These are phyloP conservation scores for Leptographium lundbergii DNA, from an alignment of 2,329 filamentous ascomycete genomes.

Conservation along the genomic window DNA sequence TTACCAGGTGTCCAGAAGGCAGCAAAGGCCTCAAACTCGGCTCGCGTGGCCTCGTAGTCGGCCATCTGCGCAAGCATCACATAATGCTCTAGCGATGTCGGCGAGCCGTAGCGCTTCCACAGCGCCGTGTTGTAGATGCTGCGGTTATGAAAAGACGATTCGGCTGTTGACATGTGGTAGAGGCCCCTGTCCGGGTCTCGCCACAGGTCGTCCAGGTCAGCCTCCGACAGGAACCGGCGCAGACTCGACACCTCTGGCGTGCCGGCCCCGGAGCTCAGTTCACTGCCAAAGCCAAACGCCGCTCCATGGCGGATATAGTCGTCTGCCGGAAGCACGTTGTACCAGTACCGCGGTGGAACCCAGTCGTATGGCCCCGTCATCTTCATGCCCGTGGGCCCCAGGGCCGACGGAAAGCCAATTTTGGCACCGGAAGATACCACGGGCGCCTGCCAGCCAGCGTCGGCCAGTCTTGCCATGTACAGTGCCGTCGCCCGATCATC, in stretches of 20 bases:
- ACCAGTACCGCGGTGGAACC: slow-evolving; percentile 55
- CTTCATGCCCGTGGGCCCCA: slow-evolving; percentile 48
- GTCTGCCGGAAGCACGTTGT: slow-evolving; percentile 24
- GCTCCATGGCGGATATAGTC: slow-evolving; percentile 32
- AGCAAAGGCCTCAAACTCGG: slow-evolving; percentile 44
- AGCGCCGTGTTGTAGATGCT: slow-evolving; percentile 45
- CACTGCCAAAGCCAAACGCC: slow-evolving; percentile 51
- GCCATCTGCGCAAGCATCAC: slow-evolving; percentile 45
- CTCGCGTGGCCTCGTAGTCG: slow-evolving; percentile 51
- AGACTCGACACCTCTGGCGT: slow-evolving; percentile 45
- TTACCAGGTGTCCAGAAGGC: slow-evolving; percentile 29
- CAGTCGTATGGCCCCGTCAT: slow-evolving; percentile 57
- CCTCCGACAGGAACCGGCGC: slow-evolving; percentile 35
- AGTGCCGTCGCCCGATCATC: slow-evolving; percentile 40
- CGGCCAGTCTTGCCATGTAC: slow-evolving; percentile 37
- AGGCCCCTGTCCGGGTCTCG: slow-evolving; percentile 34
- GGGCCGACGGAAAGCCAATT: slow-evolving; percentile 34
- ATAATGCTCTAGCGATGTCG: slow-evolving; percentile 42
- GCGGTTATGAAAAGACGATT: slow-evolving; percentile 42
- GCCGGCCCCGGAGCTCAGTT: slow-evolving; percentile 48
- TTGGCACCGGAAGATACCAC: slow-evolving; percentile 45
- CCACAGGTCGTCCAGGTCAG: slow-evolving; percentile 45
- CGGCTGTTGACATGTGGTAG: slow-evolving; percentile 47
- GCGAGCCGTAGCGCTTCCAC: slow-evolving; percentile 37
- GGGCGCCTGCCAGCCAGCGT: slow-evolving; percentile 41